Base-by-base conservation (phyloP, 1,139 yeast species). In the Suhomyces choctaworum region DNA sequence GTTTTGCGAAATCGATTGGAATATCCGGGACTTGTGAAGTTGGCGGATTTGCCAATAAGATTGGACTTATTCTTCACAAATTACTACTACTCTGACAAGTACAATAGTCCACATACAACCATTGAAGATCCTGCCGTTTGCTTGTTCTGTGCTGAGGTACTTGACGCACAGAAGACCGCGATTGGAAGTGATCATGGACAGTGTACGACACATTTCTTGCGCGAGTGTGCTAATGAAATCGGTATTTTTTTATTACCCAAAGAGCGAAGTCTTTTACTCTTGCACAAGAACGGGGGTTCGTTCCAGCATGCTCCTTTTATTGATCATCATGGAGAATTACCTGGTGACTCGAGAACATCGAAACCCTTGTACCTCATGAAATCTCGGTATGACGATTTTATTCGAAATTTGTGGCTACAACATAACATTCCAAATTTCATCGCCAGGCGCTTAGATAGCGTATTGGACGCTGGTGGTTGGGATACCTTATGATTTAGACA, bases 391-490 rank as follows among this genome's bases (percentile, higher is more conserved):
- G 79, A 82, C 28, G 78, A 81, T 31, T 73, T 90, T 41, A 74
- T 75, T 13, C 71, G 82, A 38, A 75, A 74, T 23, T 65, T 86
- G 31, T 85, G 97, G 90, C 66, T 90, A 16, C 83, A 78, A 41
- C 94, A 89, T 53, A 86, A 85, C 50, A 69, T 87, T 10, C 82
- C 89, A 2, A 88, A 87, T 48, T 70, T 73, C 37, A 81, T 90
- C 29, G 90, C 88, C 1, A 70, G 97, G 46, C 81, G 80, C 45
- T 69, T 92, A 22, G 97, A 90, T 48, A 78, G 82, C 29, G 78
- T 76, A 6, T 62, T 82, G 23, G 97, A 92, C 59, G 78, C 85
- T 22, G 97, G 97, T 9, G 97, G 97, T 1, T 92, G 98, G 98
- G 94, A 85, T 50, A 87, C 97, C 1, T 65, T 90, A 52, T 90